A percentile compares a stretch with the other conserved stretches of the same genome.
These are phyloP conservation scores for Cyclostephanos invisitatus DNA, from an alignment of 108 stramenopile species.

Conservation along the genomic window DNA sequence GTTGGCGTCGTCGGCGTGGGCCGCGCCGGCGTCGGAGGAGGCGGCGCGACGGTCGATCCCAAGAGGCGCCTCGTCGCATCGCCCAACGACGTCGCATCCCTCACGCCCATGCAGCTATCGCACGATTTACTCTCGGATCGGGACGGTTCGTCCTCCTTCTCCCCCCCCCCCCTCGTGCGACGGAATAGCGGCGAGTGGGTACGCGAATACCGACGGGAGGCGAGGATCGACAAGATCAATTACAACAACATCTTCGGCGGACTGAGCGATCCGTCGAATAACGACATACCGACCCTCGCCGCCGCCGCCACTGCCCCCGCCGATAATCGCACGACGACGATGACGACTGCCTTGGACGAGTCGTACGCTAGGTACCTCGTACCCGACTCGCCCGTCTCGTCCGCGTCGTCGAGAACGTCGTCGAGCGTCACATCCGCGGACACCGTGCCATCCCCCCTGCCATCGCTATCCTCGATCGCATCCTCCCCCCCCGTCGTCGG, in stretches of 20 bases:
- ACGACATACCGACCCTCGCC: slow-evolving; percentile 41
- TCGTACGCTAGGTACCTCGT: not conserved
- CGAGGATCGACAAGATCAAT: slow-evolving; percentile 50
- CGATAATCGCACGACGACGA: too few species aligned
- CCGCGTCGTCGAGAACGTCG: too few species aligned
- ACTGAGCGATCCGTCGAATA: slow-evolving; percentile 13
- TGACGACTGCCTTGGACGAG: not conserved
- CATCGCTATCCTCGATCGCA: not conserved
- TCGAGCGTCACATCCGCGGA: not conserved
- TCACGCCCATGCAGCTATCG: slow-evolving; percentile 10
- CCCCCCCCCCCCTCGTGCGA: slow-evolving; percentile 20
- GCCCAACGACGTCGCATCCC: not conserved
- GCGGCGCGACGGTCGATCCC: too few species aligned
- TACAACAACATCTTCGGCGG: slow-evolving; percentile 47
- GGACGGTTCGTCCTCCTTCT: slow-evolving; percentile 1
- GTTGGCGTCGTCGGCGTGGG: too few species aligned
- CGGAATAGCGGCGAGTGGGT: slow-evolving; percentile 40
- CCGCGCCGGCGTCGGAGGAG: not conserved
- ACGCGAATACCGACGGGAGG: slow-evolving; percentile 33
- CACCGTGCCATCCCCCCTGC: not conserved
- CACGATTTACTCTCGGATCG: slow-evolving; percentile 9
- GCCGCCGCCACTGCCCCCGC: too few species aligned
- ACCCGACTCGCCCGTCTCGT: not conserved
- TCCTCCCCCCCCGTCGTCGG: not conserved
- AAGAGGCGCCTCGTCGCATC: not conserved